Evolutionary conservation across 1,284 basidiomycete species (phyloP).

Genomic region (Anthracocystis walkeri): DNA sequence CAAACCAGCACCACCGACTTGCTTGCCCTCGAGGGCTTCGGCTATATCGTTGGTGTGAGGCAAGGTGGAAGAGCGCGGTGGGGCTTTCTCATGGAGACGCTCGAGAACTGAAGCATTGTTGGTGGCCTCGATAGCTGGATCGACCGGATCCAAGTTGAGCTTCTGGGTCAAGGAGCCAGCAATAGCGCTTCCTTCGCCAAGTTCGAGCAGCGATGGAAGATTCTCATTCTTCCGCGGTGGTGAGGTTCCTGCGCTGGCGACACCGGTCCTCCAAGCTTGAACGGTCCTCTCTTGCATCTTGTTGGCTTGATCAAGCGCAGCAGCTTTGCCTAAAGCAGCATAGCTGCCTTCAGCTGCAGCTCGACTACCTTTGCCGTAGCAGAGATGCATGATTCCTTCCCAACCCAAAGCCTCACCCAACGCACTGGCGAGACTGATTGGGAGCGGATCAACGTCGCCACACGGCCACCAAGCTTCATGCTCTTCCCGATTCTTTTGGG

Average conservation of each 20-base stretch:
- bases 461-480: conserved; percentile 58
- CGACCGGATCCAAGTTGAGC: conserved; percentile 26
- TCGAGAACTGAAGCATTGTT: conserved; percentile 26
- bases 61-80: conserved; percentile 23
- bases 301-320: conserved; percentile 51
- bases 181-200: conserved; percentile 12
- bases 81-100: conserved; percentile 23
- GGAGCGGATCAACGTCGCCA: conserved; percentile 59
- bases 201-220: conserved; percentile 9
- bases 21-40: background rate
- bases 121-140: conserved; percentile 5
- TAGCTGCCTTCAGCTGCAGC: conserved; percentile 44
- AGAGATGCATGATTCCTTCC: conserved; percentile 66
- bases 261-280: conserved; percentile 53
- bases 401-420: conserved; percentile 63
- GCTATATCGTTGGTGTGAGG: conserved; percentile 9
- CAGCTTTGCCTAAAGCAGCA: conserved; percentile 57
- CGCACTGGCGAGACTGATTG: conserved; percentile 54
- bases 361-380: conserved; percentile 62
- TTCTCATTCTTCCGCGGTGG: conserved; percentile 20
- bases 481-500: conserved; percentile 29
- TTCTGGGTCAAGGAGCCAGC: conserved; percentile 20
- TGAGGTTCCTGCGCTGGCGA: conserved; percentile 43
- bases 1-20: background rate
- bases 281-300: conserved; percentile 50